These are phyloP conservation scores for Monascus ruber DNA, from an alignment of 2,329 filamentous ascomycete genomes.

Conservation along the genomic window DNA sequence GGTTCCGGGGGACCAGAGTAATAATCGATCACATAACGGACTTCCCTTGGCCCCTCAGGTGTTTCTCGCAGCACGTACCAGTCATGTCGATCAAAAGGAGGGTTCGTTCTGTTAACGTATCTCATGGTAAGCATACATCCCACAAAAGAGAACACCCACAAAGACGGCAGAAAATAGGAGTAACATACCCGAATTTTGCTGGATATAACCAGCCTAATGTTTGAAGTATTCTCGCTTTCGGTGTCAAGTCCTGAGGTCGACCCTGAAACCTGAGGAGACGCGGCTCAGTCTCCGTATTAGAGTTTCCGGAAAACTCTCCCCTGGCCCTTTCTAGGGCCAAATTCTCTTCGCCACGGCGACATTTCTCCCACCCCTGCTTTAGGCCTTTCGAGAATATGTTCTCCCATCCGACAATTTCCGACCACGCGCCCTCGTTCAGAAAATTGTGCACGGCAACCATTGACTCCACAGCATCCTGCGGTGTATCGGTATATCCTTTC, in stretches of 20 bases:
- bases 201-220: constrained; percentile 71
- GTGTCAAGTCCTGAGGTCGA: constrained; percentile 76
- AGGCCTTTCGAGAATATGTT: constrained; percentile 68
- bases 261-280: constrained; percentile 80
- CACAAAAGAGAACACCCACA: constrained; percentile 2
- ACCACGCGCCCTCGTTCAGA: constrained; percentile 93
- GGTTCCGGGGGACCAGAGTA: constrained; percentile 75
- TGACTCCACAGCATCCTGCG: constrained; percentile 80
- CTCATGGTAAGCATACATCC: constrained; percentile 4
- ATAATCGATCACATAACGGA: constrained; percentile 95
- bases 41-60: constrained; percentile 57
- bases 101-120: constrained; percentile 48
- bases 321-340: constrained; percentile 44
- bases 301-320: constrained; percentile 29
- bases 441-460: constrained; percentile 99
- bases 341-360: constrained; percentile 61
- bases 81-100: constrained; percentile 93
- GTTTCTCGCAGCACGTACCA: constrained; percentile 77
- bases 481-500: constrained; percentile 92
- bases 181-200: constrained; percentile 58
- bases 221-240: constrained; percentile 78
- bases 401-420: constrained; percentile 91
- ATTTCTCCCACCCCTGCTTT: constrained; percentile 59
- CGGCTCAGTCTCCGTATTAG: constrained; percentile 42
- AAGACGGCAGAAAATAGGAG: not conserved